Conservation (phyloP, 441 rosid genomes). For the Lepidium campestre region DNA sequence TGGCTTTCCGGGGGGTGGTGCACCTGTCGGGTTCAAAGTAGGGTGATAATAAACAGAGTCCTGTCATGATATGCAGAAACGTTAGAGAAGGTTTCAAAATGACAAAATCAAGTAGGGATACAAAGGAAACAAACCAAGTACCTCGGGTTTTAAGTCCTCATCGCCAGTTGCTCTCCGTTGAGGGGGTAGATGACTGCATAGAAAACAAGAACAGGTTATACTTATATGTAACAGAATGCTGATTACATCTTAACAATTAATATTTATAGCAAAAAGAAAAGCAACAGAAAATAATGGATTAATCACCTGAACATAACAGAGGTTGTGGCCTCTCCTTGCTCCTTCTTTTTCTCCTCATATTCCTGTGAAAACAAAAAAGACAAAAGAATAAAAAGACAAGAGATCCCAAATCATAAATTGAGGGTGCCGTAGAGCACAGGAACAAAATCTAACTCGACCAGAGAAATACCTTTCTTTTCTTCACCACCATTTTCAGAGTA, state of each 20-base stretch:
- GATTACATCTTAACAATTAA: conserved; percentile 26
- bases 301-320: conserved; percentile 94
- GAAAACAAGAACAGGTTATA: not conserved
- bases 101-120: not conserved
- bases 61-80: conserved; percentile 37
- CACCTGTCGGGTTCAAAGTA: conserved; percentile 91
- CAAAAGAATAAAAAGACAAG: conserved; percentile 1
- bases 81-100: not conserved
- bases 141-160: conserved; percentile 90
- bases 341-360: conserved; percentile 86
- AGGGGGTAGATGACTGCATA: conserved; percentile 81
- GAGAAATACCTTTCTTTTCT: conserved; percentile 79
- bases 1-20: conserved; percentile 98
- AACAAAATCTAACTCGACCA: not conserved
- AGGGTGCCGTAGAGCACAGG: not conserved
- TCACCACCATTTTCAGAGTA: conserved; percentile 78
- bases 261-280: not conserved
- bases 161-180: conserved; percentile 68
- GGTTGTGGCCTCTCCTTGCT: conserved; percentile 83
- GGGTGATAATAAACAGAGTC: conserved; percentile 97
- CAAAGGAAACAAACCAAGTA: conserved; percentile 26
- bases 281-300: not conserved
- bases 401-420: conserved; percentile 11
- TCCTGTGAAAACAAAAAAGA: conserved; percentile 42
- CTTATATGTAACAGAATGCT: not conserved